A percentile compares a stretch with the other conserved stretches of the same genome.
These are phyloP conservation scores for Cyberlindnera petersonii DNA, from an alignment of 805 yeast species.

Conservation along the genomic window DNA sequence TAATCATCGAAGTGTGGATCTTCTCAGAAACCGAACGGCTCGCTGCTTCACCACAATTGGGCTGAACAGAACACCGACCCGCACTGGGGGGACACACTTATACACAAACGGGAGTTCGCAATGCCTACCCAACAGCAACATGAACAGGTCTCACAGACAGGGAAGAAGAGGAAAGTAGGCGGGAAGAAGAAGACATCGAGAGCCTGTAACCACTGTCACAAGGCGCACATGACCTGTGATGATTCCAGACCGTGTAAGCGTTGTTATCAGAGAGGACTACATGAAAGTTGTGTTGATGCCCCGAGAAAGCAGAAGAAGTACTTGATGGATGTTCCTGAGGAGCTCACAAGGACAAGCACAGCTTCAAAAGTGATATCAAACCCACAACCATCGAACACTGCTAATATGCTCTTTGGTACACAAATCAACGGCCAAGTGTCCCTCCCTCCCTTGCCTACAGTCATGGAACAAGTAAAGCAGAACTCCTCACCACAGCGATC, in stretches of 20 bases:
- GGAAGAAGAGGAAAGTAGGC: conserved; percentile 18
- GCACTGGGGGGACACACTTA: too few species aligned
- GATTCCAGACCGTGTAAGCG: conserved; percentile 75
- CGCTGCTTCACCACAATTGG: too few species aligned
- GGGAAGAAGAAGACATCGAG: conserved; percentile 67
- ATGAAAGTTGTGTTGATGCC: conserved; percentile 77
- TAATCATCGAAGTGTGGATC: too few species aligned
- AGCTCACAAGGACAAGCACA: conserved; percentile 1
- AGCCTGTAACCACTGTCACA: conserved; percentile 89
- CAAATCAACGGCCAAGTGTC: not conserved
- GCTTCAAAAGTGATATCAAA: not conserved
- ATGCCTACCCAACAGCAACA: not conserved
- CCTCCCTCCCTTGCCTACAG: conserved; percentile 6
- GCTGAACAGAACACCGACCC: too few species aligned
- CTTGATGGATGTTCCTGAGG: conserved; percentile 50
- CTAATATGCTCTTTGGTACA: not conserved
- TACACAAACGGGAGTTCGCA: not conserved
- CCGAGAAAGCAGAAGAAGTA: conserved; percentile 85
- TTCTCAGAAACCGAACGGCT: too few species aligned
- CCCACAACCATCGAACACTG: not conserved
- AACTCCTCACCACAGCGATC: not conserved
- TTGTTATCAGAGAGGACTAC: conserved; percentile 67
- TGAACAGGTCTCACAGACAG: not conserved
- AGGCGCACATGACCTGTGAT: conserved; percentile 91
- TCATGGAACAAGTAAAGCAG: conserved; percentile 6